Evolutionary conservation across 1,139 yeast genomes (phyloP).

Genomic region (Candida pseudoviswanathii): DNA sequence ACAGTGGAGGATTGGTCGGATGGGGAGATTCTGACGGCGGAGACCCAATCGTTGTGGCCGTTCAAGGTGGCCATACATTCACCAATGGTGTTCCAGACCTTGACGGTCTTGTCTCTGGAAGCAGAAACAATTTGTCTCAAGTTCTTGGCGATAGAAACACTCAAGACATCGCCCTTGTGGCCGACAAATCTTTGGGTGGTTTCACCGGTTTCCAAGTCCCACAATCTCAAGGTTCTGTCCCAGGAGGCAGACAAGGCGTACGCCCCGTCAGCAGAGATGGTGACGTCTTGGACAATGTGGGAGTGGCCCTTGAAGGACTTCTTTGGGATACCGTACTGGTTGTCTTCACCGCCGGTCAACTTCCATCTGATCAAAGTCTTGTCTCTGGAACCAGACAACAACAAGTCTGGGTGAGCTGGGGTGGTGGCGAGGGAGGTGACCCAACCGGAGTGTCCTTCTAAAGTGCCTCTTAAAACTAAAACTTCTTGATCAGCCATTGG

Average conservation of each 20-base stretch:
- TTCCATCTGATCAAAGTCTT: conserved; percentile 98
- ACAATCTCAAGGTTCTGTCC: conserved; percentile 98
- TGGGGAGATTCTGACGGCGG: conserved; percentile 95
- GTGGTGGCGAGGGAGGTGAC: conserved; percentile 99
- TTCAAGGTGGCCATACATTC: conserved; percentile 93
- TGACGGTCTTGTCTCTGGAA: conserved; percentile 98
- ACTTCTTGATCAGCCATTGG: conserved; percentile 80
- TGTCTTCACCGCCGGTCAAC: conserved; percentile 93
- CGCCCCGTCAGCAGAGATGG: conserved; percentile 97
- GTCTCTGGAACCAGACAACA: conserved; percentile 98
- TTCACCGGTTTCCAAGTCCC: conserved; percentile 97
- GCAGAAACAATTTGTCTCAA: conserved; percentile 98
- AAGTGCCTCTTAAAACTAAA: conserved; percentile 99
- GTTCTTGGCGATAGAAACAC: conserved; percentile 95
- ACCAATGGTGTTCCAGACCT: conserved; percentile 99
- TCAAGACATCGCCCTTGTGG: conserved; percentile 96
- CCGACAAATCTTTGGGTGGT: conserved; percentile 96
- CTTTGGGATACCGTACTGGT: conserved; percentile 97
- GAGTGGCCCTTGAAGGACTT: conserved; percentile 98
- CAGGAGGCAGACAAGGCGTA: conserved; percentile 99
- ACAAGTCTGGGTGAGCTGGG: conserved; percentile 97
- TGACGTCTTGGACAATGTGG: conserved; percentile 98
- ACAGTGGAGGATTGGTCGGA: conserved; percentile 71
- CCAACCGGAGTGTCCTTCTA: conserved; percentile 89
- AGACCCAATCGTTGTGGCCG: conserved; percentile 99